Evolutionary conservation across 371 early-diverging fungal species (phyloP), one percentile per base, ranked within the genome.

Genomic region (Dichotomocladium elegans): DNA sequence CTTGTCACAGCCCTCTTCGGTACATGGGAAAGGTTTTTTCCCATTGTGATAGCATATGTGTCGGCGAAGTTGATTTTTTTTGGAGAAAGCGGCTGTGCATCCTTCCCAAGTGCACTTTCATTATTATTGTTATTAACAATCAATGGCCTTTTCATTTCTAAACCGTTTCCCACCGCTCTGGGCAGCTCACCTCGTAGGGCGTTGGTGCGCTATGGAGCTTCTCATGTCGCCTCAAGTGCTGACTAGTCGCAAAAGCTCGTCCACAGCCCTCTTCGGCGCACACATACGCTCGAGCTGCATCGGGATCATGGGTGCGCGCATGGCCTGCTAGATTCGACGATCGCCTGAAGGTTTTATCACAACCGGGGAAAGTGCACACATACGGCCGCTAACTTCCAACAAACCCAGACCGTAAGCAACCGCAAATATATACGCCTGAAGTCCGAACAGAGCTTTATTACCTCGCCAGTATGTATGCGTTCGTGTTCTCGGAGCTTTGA

Each of bases 381-480:
- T 74, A 86, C 1, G 85, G 85, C 27, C 82, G 74, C 77, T 76
- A 47, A 1, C 29, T 41, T 2, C 12, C 17, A 11, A 41, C 28
- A 21, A 5, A 25, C n/a, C 7, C 5, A 25, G 25, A 24, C 15
- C 35, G 22, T 6, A 10, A 34, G 50, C 12, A 26, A 3, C 27
- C 24, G 15, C 27, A n/a, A 29, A n/a, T 52, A 15, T 9, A 7
- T 29, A 4, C 61, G n/a, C n/a, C n/a, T n/a, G n/a, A n/a, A n/a
- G n/a, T n/a, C n/a, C n/a, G n/a, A n/a, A n/a, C n/a, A n/a, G n/a
- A n/a, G n/a, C n/a, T n/a, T n/a, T n/a, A n/a, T 40, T 63, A 85
- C 85, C 66, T 86, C 84, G 14, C 81, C 80, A 3, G 84, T 80
- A 63, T 86, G 89, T 1, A 69, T 56, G 27, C 76, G 72, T 28